A percentile compares a stretch with the other conserved stretches of the same genome.
Conservation (phyloP, 192 early-diverging fungal species). For the Mortierella claussenii region DNA sequence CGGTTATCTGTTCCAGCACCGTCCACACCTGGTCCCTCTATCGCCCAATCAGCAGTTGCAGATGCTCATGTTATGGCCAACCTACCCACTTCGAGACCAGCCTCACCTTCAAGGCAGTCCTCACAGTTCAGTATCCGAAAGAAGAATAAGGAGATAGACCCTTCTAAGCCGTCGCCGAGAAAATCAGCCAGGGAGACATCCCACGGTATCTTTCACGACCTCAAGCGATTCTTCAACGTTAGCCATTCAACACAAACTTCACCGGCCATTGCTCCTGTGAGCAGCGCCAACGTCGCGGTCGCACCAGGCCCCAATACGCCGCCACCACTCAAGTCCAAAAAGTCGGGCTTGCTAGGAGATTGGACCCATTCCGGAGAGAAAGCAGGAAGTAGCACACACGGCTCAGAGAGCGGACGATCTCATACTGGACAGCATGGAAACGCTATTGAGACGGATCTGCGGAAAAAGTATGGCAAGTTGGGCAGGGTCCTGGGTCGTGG, state of each 20-base stretch:
- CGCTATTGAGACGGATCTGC: slow-evolving; percentile 26
- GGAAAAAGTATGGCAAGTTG: slow-evolving; percentile 68
- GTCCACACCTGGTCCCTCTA: slow-evolving; percentile 10
- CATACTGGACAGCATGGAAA: slow-evolving; percentile 17
- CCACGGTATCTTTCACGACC: slow-evolving; percentile 58
- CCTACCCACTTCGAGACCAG: background rate
- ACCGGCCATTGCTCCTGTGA: background rate
- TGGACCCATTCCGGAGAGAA: slow-evolving; percentile 1
- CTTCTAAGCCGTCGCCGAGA: background rate
- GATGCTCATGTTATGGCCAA: slow-evolving; percentile 15
- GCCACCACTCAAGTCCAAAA: slow-evolving; percentile 2
- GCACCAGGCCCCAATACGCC: background rate
- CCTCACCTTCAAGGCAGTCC: slow-evolving; percentile 11
- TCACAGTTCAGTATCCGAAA: background rate
- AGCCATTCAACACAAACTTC: slow-evolving; percentile 18
- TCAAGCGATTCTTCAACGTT: slow-evolving; percentile 63
- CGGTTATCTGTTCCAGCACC: slow-evolving; percentile 3
- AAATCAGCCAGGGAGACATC: slow-evolving; percentile 27
- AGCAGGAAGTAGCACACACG: background rate
- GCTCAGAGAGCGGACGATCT: background rate
- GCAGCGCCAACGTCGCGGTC: background rate
- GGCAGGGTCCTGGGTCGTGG: slow-evolving; percentile 74
- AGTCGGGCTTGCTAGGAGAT: background rate
- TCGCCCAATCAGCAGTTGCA: background rate
- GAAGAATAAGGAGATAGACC: slow-evolving; percentile 13